Conservation (phyloP, 169 alveolate species). For the Plasmodium malariae region DNA sequence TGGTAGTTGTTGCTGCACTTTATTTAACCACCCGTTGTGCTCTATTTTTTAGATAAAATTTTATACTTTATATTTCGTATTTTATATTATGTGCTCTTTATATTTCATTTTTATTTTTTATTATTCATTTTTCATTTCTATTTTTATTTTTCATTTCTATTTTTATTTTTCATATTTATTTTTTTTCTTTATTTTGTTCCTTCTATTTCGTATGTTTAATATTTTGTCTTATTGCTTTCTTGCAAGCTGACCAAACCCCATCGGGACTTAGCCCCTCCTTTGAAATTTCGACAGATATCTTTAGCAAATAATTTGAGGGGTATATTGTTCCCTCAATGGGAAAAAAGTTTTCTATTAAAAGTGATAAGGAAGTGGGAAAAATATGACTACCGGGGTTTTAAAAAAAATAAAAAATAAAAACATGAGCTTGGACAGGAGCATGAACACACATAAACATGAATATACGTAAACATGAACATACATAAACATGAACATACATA, state of each 20-base stretch:
- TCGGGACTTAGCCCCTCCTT: slow-evolving; percentile 31
- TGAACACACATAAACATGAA: too few relatives aligned
- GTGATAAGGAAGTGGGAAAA: not conserved
- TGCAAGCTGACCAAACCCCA: slow-evolving; percentile 14
- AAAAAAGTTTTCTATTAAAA: slow-evolving; percentile 27
- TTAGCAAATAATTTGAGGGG: slow-evolving; percentile 39
- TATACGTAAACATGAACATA: too few relatives aligned
- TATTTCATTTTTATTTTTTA: too few relatives aligned
- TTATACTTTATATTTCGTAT: too few relatives aligned
- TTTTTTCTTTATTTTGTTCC: not conserved
- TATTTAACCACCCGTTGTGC: too few relatives aligned
- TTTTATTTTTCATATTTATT: not conserved
- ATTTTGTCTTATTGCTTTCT: not conserved
- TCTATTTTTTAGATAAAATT: too few relatives aligned
- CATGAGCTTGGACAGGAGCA: too few relatives aligned
- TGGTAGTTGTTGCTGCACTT: too few relatives aligned
- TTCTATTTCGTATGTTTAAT: not conserved
- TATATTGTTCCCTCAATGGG: slow-evolving; percentile 17
- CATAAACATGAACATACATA: too few relatives aligned
- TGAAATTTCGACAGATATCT: slow-evolving; percentile 38
- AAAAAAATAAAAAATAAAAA: not conserved
- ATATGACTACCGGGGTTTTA: not conserved
- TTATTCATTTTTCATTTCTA: too few relatives aligned
- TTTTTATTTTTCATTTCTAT: too few relatives aligned
- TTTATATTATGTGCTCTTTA: too few relatives aligned